Base-by-base conservation (phyloP, 495 filamentous ascomycete genomes). In the Penicillium alfredii region DNA sequence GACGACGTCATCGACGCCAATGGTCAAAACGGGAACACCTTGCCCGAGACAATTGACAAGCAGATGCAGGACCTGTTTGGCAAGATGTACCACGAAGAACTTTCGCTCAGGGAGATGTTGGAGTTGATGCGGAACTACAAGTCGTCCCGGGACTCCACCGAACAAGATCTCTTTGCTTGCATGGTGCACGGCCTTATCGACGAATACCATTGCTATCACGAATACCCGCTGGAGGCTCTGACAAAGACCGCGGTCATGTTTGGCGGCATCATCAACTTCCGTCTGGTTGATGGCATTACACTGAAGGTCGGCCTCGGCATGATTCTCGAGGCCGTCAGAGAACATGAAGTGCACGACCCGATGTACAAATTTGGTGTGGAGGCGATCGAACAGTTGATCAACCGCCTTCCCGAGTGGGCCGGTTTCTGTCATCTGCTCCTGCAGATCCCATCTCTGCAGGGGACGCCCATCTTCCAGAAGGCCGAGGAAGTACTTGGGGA, bases 341-440 rank as follows among this genome's bases (percentile, higher is more conserved):
- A 94, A 41, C 82, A 88, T 46, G 68, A 72, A 4, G 74, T 84
- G 7, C 82, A 89, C 10, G 76, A 86, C 32, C 77, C 83, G 0
- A 97, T 99, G 92, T 97, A 88, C 67, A 95, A 95, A 47, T 99
- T 99, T 55, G 92, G 92, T 1, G 73, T 97, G n/a, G 90, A 97
- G 54, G 93, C 92, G 6, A 79, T 99, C 20, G 78, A 94, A 38
- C 86, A 96, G 53, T 74, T 95, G 33, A 78, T 82, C 28, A 68
- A 73, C 19, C 79, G 88, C 27, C 73, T 99, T n/a, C 71, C 73
- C 4, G 92, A 97, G 49, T 97, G 93, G 92, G 82, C 84, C 5
- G 83, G 80, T 4, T 92, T 94, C 55, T 95, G 90, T 56, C 76
- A 81, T 30, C 72, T 85, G 20, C 72, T 99, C 6, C 61, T 90